Conservation (phyloP, 75 land plant genomes). For the Cryptomeria japonica region DNA sequence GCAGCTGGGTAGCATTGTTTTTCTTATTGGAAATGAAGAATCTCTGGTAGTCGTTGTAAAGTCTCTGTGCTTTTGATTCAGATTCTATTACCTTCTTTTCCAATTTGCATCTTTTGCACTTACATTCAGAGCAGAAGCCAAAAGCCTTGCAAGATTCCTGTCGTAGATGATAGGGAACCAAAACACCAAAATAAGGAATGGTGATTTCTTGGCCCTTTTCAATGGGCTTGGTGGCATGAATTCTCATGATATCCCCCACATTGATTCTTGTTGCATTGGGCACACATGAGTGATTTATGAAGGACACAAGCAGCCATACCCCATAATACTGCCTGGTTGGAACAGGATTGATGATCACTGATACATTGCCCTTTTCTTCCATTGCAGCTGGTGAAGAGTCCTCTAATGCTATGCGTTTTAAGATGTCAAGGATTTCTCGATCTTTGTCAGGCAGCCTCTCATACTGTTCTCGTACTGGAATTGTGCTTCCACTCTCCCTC, state of each 20-base stretch:
- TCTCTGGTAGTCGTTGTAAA: background rate
- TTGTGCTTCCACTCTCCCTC: background rate
- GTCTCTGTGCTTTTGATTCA: background rate
- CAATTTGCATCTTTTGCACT: background rate
- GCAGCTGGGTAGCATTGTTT: background rate
- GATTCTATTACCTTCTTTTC: background rate
- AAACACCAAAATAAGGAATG: conserved; percentile 6
- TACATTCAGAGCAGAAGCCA: background rate
- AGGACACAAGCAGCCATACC: background rate
- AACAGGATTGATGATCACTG: background rate
- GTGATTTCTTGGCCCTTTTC: conserved; percentile 10
- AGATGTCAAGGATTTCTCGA: background rate
- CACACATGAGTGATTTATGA: conserved; percentile 12
- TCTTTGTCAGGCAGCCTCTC: background rate
- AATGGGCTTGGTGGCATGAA: conserved; percentile 7
- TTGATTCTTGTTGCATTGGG: conserved; percentile 1
- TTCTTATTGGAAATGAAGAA: background rate
- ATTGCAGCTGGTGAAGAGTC: background rate
- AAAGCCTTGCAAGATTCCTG: background rate
- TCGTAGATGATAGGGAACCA: background rate
- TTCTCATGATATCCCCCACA: background rate
- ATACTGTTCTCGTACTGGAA: background rate
- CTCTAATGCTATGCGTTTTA: background rate
- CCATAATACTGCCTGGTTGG: background rate
- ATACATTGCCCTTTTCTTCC: too few species aligned